Base-by-base conservation (phyloP, 345 rosid species). In the Turritis glabra region DNA sequence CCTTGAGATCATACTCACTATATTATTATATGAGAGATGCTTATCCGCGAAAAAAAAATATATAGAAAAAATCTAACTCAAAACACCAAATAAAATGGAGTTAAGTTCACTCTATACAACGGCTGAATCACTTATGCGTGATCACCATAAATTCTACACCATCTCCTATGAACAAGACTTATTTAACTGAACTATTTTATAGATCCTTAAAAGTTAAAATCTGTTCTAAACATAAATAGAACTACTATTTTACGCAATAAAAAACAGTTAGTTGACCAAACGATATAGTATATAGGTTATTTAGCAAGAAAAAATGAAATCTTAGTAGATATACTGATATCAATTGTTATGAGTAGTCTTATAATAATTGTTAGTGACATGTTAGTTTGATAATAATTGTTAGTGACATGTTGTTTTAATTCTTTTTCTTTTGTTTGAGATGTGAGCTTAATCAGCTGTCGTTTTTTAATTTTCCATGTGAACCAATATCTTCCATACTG, bases 401-500 rank as follows among this genome's bases (percentile, higher is more conserved):
- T 18, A 14, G 30, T 18, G 12, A 62, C 61, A 72, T 51, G 40
- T 38, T 51, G 22, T 61, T n/a, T 37, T 47, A 2, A 18, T 22
- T 38, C 5, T 13, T 40, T 40, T 14, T 40, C 5, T 35, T 22
- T 29, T 69, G 2, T 29, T n/a, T 58, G 5, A 21, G 7, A 37
- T 51, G 41, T 38, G 53, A 62, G 44, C 9, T 72, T 63, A 72
- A 63, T 52, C 63, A 22, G 53, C 43, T 62, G 76, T 63, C 70
- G 25, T 21, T 15, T 40, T 63, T n/a, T n/a, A n/a, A 41, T 63
- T 33, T 63, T 40, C 70, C 77, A 73, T 73, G 63, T 73, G 77
- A 64, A 64, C 62, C 61, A 29, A 63, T 63, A 63, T 73, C 77
- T 50, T 41, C 29, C 67, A 60, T 37, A 71, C 50, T 37, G 7